These are phyloP conservation scores for Warburgia ugandensis DNA, from an alignment of 164 flowering plant genomes.

Conservation along the genomic window DNA sequence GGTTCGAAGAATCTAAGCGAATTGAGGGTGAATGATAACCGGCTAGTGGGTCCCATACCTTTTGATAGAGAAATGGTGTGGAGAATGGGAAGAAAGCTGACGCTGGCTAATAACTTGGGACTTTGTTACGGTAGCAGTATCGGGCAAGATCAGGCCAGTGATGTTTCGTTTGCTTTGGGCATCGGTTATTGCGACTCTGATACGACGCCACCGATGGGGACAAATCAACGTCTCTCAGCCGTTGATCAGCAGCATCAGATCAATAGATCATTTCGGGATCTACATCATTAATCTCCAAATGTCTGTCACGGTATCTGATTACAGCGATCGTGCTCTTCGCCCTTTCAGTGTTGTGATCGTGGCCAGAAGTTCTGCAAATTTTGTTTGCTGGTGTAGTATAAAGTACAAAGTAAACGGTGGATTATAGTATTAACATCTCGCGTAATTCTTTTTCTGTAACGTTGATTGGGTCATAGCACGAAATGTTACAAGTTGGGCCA, in stretches of 20 bases:
- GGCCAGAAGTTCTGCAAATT: too few relatives aligned
- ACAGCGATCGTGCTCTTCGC: too few relatives aligned
- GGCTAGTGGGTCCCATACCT: constrained; percentile 62
- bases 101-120: constrained; percentile 62
- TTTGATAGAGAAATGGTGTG: constrained; percentile 64
- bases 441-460: too few relatives aligned
- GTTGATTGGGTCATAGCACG: too few relatives aligned
- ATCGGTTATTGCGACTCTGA: constrained; percentile 40
- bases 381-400: too few relatives aligned
- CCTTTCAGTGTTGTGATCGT: too few relatives aligned
- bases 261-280: too few relatives aligned
- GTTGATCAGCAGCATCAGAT: neutral
- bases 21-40: constrained; percentile 61
- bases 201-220: neutral
- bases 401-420: too few relatives aligned
- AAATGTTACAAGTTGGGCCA: too few relatives aligned
- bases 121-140: constrained; percentile 42
- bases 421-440: too few relatives aligned
- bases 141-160: constrained; percentile 39
- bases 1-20: constrained; percentile 47
- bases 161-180: constrained; percentile 29
- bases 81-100: constrained; percentile 76
- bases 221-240: constrained; percentile 2
- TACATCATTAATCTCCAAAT: too few relatives aligned
- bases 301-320: too few relatives aligned